Evolutionary conservation across 179 eudicot genomes (phyloP).

Genomic region (Beta macrorhiza): DNA sequence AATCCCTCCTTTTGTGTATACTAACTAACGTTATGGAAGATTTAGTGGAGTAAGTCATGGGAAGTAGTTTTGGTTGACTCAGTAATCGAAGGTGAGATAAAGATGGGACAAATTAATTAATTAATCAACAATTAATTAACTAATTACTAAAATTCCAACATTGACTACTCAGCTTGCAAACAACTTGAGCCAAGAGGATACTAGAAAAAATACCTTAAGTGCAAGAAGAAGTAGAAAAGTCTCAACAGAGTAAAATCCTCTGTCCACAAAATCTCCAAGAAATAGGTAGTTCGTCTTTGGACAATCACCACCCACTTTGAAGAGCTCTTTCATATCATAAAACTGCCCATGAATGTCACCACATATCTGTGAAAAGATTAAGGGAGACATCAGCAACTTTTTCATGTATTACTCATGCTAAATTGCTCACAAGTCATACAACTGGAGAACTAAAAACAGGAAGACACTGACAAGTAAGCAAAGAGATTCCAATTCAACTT

Average conservation of each 20-base stretch:
- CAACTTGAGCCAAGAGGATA: background rate
- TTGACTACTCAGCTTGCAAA: slow-evolving; percentile 3
- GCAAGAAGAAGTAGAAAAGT: slow-evolving; percentile 92
- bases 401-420: background rate
- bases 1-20: too few species aligned
- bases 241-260: slow-evolving; percentile 94
- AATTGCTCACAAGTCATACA: slow-evolving; percentile 4
- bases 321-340: slow-evolving; percentile 94
- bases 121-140: too few species aligned
- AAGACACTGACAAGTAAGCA: background rate
- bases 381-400: background rate
- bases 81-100: too few species aligned
- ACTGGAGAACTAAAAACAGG: background rate
- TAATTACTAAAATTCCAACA: too few species aligned
- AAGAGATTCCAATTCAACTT: background rate
- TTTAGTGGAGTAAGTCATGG: too few species aligned
- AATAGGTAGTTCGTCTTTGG: slow-evolving; percentile 94
- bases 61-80: too few species aligned
- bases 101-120: too few species aligned
- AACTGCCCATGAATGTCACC: slow-evolving; percentile 99
- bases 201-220: slow-evolving; percentile 57
- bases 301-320: slow-evolving; percentile 95
- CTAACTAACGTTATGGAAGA: too few species aligned
- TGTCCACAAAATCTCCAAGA: slow-evolving; percentile 96
- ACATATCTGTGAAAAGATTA: slow-evolving; percentile 57